Evolutionary conservation across 805 yeast genomes (phyloP).

Genomic region (Saccharomycopsis amapae): DNA sequence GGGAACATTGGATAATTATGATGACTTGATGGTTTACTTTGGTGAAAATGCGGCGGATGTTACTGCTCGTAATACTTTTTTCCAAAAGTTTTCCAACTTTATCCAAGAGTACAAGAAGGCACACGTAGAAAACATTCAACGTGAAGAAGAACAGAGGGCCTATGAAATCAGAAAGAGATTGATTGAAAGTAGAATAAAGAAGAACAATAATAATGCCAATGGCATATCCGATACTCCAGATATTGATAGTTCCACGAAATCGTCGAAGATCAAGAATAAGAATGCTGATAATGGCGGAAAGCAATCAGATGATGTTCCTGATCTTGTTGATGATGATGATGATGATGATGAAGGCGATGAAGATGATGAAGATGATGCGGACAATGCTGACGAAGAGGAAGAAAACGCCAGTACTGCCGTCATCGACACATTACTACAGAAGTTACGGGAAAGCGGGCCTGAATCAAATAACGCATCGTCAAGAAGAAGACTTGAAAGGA

Average conservation of each 20-base stretch:
- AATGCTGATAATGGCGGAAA: background rate
- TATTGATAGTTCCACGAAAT: too few species aligned
- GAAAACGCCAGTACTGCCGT: constrained; percentile 26
- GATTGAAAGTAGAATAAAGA: constrained; percentile 36
- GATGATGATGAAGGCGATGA: constrained; percentile 23
- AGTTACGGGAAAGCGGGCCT: constrained; percentile 74
- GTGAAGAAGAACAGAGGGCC: constrained; percentile 61
- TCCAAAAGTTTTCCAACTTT: constrained; percentile 55
- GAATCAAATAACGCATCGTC: constrained; percentile 73
- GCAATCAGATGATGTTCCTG: background rate
- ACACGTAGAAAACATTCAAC: constrained; percentile 54
- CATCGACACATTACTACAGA: constrained; percentile 83
- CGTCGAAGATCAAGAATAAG: constrained; percentile 2
- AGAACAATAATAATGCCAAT: background rate
- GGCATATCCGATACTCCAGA: background rate
- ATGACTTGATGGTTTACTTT: constrained; percentile 56
- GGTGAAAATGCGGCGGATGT: constrained; percentile 59
- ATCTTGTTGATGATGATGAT: background rate
- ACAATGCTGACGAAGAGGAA: constrained; percentile 21
- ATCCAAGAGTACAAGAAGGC: constrained; percentile 55
- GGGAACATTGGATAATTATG: constrained; percentile 45
- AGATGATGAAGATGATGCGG: constrained; percentile 36
- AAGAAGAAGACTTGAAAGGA: constrained; percentile 21
- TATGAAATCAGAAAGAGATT: constrained; percentile 57
- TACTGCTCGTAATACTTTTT: constrained; percentile 50